A percentile compares a stretch with the other conserved stretches of the same genome.
These are phyloP conservation scores for Cladosporium cucumerinum DNA, from an alignment of 2,329 filamentous ascomycete genomes.

Conservation along the genomic window DNA sequence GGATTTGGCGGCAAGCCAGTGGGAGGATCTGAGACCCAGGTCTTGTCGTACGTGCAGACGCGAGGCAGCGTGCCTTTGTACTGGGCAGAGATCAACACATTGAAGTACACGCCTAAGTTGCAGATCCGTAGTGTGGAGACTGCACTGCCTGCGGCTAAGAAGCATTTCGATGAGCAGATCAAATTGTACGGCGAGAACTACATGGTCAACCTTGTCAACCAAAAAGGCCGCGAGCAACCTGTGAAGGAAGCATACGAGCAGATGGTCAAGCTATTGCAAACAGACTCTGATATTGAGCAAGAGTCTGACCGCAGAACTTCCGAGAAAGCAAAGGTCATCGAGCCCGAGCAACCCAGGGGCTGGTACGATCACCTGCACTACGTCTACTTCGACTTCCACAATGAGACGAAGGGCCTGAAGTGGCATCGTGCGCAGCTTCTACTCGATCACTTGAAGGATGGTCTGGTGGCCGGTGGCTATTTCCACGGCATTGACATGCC, in stretches of 20 bases:
- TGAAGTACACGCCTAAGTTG: slow-evolving; percentile 86
- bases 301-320: slow-evolving; percentile 62
- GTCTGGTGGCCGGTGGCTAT: slow-evolving; percentile 76
- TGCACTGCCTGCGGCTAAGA: slow-evolving; percentile 71
- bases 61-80: slow-evolving; percentile 92
- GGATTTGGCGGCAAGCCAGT: slow-evolving; percentile 70
- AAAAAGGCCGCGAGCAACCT: slow-evolving; percentile 82
- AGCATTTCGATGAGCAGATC: slow-evolving; percentile 93
- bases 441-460: slow-evolving; percentile 74
- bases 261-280: slow-evolving; percentile 73
- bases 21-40: slow-evolving; percentile 72
- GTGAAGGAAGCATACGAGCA: slow-evolving; percentile 95
- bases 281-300: slow-evolving; percentile 62
- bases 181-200: slow-evolving; percentile 93
- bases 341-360: slow-evolving; percentile 58
- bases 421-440: slow-evolving; percentile 90
- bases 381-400: slow-evolving; percentile 97
- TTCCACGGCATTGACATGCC: slow-evolving; percentile 89
- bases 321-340: slow-evolving; percentile 79
- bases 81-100: slow-evolving; percentile 93
- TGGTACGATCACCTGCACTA: slow-evolving; percentile 87
- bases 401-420: slow-evolving; percentile 89
- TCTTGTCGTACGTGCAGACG: slow-evolving; percentile 93
- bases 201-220: slow-evolving; percentile 94
- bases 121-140: slow-evolving; percentile 82